Evolutionary conservation across 345 rosid species (phyloP).

Genomic region (Erodium maritimum): DNA sequence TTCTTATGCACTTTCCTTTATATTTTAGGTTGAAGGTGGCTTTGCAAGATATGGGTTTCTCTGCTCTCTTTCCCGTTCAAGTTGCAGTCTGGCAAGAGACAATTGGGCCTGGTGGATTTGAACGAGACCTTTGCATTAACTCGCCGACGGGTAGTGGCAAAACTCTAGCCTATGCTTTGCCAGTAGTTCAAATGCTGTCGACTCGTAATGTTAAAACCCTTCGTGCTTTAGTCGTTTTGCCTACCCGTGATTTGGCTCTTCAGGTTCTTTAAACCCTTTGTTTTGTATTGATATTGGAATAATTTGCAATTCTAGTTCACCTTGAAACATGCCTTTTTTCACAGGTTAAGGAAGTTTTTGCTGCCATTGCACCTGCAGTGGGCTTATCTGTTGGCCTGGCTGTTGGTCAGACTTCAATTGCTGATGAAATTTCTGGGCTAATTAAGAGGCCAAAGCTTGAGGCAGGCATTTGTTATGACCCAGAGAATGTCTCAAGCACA

Average conservation of each 20-base stretch:
- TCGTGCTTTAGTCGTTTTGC: constrained; percentile 85
- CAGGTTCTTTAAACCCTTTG: constrained; percentile 35
- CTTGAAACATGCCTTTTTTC: constrained; percentile 3
- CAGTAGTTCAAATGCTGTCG: constrained; percentile 63
- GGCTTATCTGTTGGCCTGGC: constrained; percentile 94
- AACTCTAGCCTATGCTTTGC: constrained; percentile 83
- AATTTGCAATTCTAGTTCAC: not conserved
- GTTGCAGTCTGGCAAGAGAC: constrained; percentile 93
- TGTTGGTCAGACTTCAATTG: constrained; percentile 85
- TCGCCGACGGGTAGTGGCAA: constrained; percentile 95
- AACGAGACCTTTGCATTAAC: constrained; percentile 77
- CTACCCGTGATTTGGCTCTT: constrained; percentile 87
- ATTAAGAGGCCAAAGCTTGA: constrained; percentile 61
- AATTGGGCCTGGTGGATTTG: constrained; percentile 74
- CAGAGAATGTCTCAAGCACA: constrained; percentile 35
- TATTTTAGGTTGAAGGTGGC: constrained; percentile 51
- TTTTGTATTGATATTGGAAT: not conserved
- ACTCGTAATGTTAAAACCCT: constrained; percentile 57
- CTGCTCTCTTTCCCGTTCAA: constrained; percentile 73
- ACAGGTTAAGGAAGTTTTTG: constrained; percentile 88
- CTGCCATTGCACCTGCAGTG: constrained; percentile 77
- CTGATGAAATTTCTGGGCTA: constrained; percentile 72
- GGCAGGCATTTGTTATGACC: constrained; percentile 82
- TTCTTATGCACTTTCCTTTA: not conserved
- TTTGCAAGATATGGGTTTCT: constrained; percentile 47